Evolutionary conservation across 805 yeast species (phyloP).

Genomic region (Tetrapisispora iriomotensis): DNA sequence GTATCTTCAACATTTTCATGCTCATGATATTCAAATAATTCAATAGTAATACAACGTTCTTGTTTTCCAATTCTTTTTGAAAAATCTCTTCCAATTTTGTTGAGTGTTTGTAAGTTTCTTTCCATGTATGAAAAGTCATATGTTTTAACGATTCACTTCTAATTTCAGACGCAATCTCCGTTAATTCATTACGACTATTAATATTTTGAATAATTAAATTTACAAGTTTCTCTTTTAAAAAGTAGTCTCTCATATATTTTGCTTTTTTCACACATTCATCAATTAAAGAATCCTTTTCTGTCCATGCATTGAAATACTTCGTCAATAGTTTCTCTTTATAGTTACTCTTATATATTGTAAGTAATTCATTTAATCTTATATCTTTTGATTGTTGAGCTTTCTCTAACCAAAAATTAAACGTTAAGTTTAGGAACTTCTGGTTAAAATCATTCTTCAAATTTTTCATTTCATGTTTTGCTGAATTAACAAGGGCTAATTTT

Average conservation of each 20-base stretch:
- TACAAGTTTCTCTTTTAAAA: background rate
- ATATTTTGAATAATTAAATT: background rate
- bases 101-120: slow-evolving; percentile 7
- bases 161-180: slow-evolving; percentile 6
- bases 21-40: slow-evolving; percentile 29
- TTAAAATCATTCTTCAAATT: no score
- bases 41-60: slow-evolving; percentile 14
- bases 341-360: no score
- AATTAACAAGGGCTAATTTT: no score
- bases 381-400: no score
- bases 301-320: background rate
- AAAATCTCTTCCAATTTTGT: slow-evolving; percentile 11
- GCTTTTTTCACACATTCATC: background rate
- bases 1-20: slow-evolving; percentile 25
- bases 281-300: background rate
- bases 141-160: slow-evolving; percentile 17
- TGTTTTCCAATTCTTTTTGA: slow-evolving; percentile 18
- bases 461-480: no score
- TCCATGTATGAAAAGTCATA: slow-evolving; percentile 20
- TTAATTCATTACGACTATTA: background rate
- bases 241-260: background rate
- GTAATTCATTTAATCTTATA: no score
- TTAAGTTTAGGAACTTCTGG: no score
- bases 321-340: no score
- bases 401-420: no score